A percentile compares a stretch with the other conserved stretches of the same genome.
These are phyloP conservation scores for Kurtzmaniella quercitrusa DNA, from an alignment of 1,139 yeast genomes.

Conservation along the genomic window DNA sequence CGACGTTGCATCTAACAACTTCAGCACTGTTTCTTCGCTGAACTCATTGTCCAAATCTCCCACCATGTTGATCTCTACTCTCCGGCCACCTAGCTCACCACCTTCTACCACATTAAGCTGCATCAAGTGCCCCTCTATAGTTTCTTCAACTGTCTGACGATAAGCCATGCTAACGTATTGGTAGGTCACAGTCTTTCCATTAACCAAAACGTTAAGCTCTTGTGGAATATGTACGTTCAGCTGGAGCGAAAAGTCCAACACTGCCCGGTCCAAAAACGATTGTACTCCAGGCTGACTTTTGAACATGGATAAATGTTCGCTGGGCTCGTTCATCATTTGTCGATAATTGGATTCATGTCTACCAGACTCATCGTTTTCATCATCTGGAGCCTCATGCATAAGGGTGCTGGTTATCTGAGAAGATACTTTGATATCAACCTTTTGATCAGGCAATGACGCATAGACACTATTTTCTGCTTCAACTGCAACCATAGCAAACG, in stretches of 20 bases:
- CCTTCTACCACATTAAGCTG: conserved; percentile 52
- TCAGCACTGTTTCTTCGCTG: conserved; percentile 19
- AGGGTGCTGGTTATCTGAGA: conserved; percentile 37
- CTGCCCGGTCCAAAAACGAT: conserved; percentile 32
- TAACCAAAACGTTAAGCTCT: conserved; percentile 30
- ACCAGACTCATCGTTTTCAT: not conserved
- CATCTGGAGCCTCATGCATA: conserved; percentile 3
- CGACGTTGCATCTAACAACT: conserved; percentile 25
- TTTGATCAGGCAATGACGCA: conserved; percentile 35
- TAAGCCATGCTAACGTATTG: conserved; percentile 38
- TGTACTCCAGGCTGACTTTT: conserved; percentile 45
- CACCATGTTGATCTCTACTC: conserved; percentile 43
- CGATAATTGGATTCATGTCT: not conserved
- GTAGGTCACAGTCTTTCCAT: conserved; percentile 36
- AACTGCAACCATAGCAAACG: conserved; percentile 41
- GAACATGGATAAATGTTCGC: conserved; percentile 26
- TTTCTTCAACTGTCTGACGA: conserved; percentile 43
- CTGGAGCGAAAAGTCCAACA: conserved; percentile 29
- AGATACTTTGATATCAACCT: conserved; percentile 43
- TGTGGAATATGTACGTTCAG: conserved; percentile 30
- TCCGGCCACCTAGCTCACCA: conserved; percentile 52
- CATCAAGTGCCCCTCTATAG: conserved; percentile 28
- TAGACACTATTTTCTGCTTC: conserved; percentile 42
- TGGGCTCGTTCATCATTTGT: conserved; percentile 23
- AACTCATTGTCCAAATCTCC: conserved; percentile 27